Conservation (phyloP, 257 asterid species). For the Rubia yunnanensis region DNA sequence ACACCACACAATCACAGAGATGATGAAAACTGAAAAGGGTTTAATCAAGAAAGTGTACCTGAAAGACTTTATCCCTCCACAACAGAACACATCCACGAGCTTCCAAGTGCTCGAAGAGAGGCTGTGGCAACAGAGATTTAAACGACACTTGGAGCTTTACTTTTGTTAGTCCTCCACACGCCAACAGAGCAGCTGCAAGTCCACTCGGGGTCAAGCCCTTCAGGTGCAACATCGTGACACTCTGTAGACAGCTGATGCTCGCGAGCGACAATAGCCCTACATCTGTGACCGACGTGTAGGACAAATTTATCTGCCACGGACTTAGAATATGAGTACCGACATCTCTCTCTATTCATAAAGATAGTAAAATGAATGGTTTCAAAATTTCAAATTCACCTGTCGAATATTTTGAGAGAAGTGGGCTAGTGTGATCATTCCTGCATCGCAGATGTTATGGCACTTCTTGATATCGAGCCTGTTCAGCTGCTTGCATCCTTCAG, state of each 20-base stretch:
- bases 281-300: conserved; percentile 70
- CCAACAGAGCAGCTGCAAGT: conserved; percentile 57
- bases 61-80: conserved; percentile 65
- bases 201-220: conserved; percentile 60
- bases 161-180: conserved; percentile 74
- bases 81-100: conserved; percentile 73
- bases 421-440: conserved; percentile 74
- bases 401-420: conserved; percentile 72
- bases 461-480: conserved; percentile 64
- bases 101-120: conserved; percentile 51
- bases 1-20: neutral
- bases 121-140: conserved; percentile 44
- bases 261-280: conserved; percentile 70
- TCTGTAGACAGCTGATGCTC: conserved; percentile 70
- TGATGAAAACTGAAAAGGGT: neutral
- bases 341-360: neutral
- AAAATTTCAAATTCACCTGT: conserved; percentile 37
- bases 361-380: neutral
- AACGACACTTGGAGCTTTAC: conserved; percentile 69
- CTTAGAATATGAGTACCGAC: neutral
- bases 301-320: conserved; percentile 57
- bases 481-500: conserved; percentile 68
- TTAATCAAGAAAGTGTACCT: conserved; percentile 38
- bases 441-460: conserved; percentile 56
- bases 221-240: conserved; percentile 52